phyloP scores from a whole-genome alignment of 768 basidiomycete species.

The Lepiota subincarnata region DNA sequence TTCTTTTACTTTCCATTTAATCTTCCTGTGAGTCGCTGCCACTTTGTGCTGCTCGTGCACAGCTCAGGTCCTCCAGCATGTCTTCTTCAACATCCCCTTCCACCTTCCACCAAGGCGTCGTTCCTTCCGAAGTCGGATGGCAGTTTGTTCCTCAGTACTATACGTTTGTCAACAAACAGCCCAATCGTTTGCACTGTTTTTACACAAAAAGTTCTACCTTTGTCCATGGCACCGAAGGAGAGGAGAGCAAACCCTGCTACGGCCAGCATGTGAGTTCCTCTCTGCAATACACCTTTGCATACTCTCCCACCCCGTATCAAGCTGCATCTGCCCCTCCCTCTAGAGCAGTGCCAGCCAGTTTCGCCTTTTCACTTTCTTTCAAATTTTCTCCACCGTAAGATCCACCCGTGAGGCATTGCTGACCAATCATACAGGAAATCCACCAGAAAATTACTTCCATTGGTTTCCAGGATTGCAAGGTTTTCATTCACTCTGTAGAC shows the following conservation, averaged over 20 bases:
- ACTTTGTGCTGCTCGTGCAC: constrained; percentile 16
- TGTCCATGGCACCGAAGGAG: constrained; percentile 96
- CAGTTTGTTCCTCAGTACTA: constrained; percentile 99
- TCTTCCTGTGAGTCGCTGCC: constrained; percentile 29
- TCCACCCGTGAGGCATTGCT: constrained; percentile 4
- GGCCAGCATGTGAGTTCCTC: constrained; percentile 78
- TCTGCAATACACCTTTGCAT: neutral
- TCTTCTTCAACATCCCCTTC: constrained; percentile 34
- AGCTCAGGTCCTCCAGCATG: constrained; percentile 24
- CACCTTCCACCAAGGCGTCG: constrained; percentile 56
- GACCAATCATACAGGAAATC: constrained; percentile 67
- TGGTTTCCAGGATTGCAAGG: constrained; percentile 95
- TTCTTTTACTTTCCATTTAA: constrained; percentile 22
- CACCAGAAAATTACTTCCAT: constrained; percentile 94
- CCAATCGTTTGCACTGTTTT: constrained; percentile 95
- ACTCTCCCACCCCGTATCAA: constrained; percentile 6
- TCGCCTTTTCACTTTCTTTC: neutral
- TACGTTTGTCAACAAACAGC: constrained; percentile 97
- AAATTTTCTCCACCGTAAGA: neutral
- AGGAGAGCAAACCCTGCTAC: constrained; percentile 83
- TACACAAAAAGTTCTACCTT: constrained; percentile 98
- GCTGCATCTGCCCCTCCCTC: constrained; percentile 4
- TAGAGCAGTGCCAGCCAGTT: neutral
- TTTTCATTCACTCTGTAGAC: constrained; percentile 98
- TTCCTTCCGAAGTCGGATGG: constrained; percentile 97